phyloP scores from a whole-genome alignment of 345 rosid species.

The Lepidium africanum region DNA sequence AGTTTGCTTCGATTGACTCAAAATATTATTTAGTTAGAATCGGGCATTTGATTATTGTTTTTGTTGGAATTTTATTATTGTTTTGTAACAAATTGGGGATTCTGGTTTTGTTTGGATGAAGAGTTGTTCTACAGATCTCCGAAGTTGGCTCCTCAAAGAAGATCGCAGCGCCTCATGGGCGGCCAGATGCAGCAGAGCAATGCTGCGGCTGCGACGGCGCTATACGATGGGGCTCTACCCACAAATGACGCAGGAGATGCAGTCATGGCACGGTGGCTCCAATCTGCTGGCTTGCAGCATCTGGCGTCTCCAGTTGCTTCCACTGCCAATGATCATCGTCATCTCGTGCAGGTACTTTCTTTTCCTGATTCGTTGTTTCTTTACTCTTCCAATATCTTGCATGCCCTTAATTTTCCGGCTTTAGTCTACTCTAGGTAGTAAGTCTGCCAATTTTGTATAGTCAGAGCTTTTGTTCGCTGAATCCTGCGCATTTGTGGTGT shows the following conservation, averaged over 20 bases:
- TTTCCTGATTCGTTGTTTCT: conserved; percentile 17
- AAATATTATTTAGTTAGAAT: background rate
- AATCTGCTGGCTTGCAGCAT: conserved; percentile 99
- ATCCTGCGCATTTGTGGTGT: background rate
- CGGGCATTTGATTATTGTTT: background rate
- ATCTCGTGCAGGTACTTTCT: conserved; percentile 73
- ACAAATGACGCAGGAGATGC: conserved; percentile 89
- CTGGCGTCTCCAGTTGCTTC: conserved; percentile 94
- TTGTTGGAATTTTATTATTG: background rate
- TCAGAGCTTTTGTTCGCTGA: background rate
- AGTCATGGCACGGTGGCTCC: conserved; percentile 99
- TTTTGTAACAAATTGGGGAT: background rate
- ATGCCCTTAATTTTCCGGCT: background rate
- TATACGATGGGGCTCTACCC: conserved; percentile 66
- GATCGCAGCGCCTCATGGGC: conserved; percentile 99
- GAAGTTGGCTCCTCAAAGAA: conserved; percentile 99
- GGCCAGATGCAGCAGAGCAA: conserved; percentile 99
- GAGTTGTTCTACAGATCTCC: conserved; percentile 57
- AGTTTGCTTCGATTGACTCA: conserved; percentile 24
- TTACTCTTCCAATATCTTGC: conserved; percentile 34
- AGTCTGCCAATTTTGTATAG: background rate
- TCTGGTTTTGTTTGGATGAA: conserved; percentile 30
- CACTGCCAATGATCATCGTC: conserved; percentile 72
- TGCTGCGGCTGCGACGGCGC: conserved; percentile 78
- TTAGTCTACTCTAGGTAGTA: background rate